These are phyloP conservation scores for Arachis hypogaea DNA, from an alignment of 306 rosid species.

Conservation along the genomic window DNA sequence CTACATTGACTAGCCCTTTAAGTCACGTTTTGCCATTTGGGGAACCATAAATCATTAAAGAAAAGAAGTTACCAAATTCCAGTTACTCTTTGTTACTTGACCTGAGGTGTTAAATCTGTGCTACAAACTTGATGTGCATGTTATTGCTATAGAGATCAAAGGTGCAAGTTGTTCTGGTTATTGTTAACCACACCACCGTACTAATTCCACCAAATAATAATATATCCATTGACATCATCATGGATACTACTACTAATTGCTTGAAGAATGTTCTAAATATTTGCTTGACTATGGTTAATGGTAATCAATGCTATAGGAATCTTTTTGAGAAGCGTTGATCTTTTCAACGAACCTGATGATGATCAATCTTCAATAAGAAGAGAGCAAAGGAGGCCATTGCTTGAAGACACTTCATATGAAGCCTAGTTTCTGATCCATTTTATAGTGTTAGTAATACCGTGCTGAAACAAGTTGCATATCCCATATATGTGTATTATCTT, in stretches of 20 bases:
- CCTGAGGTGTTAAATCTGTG: not conserved
- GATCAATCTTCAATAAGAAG: slow-evolving; percentile 40
- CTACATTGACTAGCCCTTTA: slow-evolving; percentile 11
- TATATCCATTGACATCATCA: slow-evolving; percentile 9
- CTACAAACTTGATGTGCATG: slow-evolving; percentile 18
- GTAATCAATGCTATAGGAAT: slow-evolving; percentile 54
- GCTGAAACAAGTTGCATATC: slow-evolving; percentile 15
- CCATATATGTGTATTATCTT: slow-evolving; percentile 15
- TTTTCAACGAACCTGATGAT: slow-evolving; percentile 44
- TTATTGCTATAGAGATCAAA: not conserved
- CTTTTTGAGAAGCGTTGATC: slow-evolving; percentile 60
- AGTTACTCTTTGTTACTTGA: slow-evolving; percentile 3
- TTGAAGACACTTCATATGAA: slow-evolving; percentile 51
- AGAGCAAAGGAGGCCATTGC: slow-evolving; percentile 62
- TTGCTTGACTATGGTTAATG: not conserved
- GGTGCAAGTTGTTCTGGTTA: no score
- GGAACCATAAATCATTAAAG: slow-evolving; percentile 27
- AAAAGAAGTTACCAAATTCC: slow-evolving; percentile 15
- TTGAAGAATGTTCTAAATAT: no score
- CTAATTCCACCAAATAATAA: not conserved
- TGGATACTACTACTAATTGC: no score
- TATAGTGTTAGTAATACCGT: not conserved
- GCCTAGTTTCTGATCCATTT: slow-evolving; percentile 40
- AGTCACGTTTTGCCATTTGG: slow-evolving; percentile 5
- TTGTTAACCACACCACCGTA: not conserved